These are phyloP conservation scores for Glomus cerebriforme DNA, from an alignment of 192 early-diverging fungal genomes.

Conservation along the genomic window DNA sequence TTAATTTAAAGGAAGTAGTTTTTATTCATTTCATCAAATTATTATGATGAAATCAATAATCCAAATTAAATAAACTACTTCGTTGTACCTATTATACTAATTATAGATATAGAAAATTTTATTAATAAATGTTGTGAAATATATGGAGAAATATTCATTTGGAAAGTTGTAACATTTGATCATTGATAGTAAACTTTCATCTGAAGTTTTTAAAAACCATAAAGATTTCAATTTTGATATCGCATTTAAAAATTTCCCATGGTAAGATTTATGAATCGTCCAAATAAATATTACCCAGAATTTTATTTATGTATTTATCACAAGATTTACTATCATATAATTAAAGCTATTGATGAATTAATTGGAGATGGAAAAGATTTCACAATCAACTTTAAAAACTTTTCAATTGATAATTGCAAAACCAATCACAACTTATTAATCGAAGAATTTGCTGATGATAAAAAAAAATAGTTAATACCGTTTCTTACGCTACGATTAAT, in stretches of 20 bases:
- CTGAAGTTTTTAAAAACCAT: neutral
- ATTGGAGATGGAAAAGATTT: too few species aligned
- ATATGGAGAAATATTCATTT: slow-evolving; percentile 17
- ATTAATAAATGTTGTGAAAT: neutral
- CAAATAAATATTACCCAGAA: neutral
- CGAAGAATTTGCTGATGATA: neutral
- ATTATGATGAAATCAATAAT: too few species aligned
- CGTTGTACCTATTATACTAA: too few species aligned
- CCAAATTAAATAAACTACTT: too few species aligned
- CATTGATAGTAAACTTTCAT: neutral
- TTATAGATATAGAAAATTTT: slow-evolving; percentile 5
- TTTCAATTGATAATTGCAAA: neutral
- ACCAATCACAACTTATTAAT: neutral
- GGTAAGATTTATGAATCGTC: neutral
- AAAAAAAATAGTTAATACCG: neutral
- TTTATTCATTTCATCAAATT: too few species aligned
- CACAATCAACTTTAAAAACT: neutral
- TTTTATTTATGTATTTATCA: neutral
- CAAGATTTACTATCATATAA: too few species aligned
- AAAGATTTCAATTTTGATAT: neutral
- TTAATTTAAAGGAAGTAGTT: too few species aligned
- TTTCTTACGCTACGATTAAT: neutral
- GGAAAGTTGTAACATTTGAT: neutral
- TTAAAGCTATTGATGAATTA: too few species aligned
- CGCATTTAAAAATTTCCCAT: neutral